Evolutionary conservation across 2,329 filamentous ascomycete genomes (phyloP).

Genomic region (Karstenula rhodostoma): DNA sequence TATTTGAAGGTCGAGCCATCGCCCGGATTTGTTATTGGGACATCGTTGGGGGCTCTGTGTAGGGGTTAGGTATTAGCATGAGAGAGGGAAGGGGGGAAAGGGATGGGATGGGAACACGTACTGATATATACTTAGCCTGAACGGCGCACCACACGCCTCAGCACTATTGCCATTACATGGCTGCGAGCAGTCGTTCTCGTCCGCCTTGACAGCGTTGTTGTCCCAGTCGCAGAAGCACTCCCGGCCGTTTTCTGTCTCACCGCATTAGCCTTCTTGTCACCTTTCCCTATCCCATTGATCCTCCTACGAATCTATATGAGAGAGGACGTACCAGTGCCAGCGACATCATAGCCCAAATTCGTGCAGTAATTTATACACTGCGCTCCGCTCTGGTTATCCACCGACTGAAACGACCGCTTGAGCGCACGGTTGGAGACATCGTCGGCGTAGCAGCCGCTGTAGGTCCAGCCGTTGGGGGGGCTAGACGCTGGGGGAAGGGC

Average conservation of each 20-base stretch:
- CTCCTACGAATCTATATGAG: background rate
- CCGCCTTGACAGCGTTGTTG: conserved; percentile 28
- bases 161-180: background rate
- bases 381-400: background rate
- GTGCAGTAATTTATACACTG: background rate
- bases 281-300: background rate
- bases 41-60: background rate
- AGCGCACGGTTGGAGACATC: background rate
- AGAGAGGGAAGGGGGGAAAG: background rate
- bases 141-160: background rate
- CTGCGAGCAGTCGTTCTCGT: background rate
- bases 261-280: background rate
- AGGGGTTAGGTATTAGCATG: background rate
- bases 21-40: background rate
- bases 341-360: background rate
- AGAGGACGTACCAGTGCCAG: background rate
- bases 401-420: background rate
- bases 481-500: background rate
- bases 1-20: background rate
- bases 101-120: background rate
- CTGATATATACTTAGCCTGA: background rate
- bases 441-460: background rate
- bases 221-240: conserved; percentile 13
- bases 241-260: conserved; percentile 10
- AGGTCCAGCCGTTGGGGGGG: background rate